Base-by-base conservation (phyloP, 176 grass and related monocot genomes). In the Alloteropsis semialata region DNA sequence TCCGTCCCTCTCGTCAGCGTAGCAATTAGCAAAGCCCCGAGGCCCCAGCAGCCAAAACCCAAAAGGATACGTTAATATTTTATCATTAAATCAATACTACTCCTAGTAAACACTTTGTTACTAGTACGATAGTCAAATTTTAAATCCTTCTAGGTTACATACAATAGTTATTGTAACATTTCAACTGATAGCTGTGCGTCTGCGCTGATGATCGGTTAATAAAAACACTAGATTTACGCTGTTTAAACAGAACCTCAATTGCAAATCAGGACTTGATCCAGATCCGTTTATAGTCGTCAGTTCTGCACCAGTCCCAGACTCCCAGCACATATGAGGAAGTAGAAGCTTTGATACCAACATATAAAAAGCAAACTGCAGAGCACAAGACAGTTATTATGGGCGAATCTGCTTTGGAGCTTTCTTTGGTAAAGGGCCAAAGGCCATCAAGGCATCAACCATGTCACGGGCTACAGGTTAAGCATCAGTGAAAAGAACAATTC, bases 331-430 rank as follows among this genome's bases (percentile, higher is more conserved):
- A 27, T 14, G 57, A 33, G 21, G 12, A 87, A 50, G 7, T 25
- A 48, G 43, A 66, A 60, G 51, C 55, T 8, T 8, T 69, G 33
- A 75, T 62, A 81, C 56, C 65, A 53, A 36, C 33, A 1, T 15
- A 67, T 19, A 13, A 50, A 58, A 79, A 59, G 18, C 25, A n/a
- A 41, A 72, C 19, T 10, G 29, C 55, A 58, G 55, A 0, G 22
- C 22, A 62, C 30, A 30, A 45, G 49, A 59, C 69, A 71, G 39
- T 22, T 30, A 66, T 22, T 30, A 66, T 39, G 75, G 68, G 13
- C 56, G 79, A 73, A 86, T 83, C 79, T 27, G 49, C 68, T 82
- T 84, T 78, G n/a, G n/a, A n/a, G 57, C 49, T 51, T 78, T 74
- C 79, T 74, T 83, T 83, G 34, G 74, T 24, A 48, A 86, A 78